Base-by-base conservation (phyloP, 2,329 filamentous ascomycete species). In the Sordariomycetes sp. region DNA sequence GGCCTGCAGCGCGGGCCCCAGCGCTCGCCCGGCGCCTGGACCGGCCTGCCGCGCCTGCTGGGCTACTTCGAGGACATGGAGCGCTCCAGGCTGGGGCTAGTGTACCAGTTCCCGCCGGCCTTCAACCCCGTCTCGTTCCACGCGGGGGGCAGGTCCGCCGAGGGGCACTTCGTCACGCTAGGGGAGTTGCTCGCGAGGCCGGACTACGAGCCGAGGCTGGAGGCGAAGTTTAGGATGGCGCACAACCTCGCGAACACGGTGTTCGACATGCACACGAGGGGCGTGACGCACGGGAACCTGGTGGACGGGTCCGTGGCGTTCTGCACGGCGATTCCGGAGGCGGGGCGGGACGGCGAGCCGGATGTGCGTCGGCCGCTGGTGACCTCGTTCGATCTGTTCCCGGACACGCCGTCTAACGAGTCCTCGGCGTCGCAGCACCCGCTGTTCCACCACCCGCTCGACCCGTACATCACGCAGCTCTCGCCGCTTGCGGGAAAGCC, bases 41-140 rank as follows among this genome's bases (percentile, higher is more conserved):
- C 79, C 67, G 76, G 88, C 62, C 65, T 86, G 11, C 81, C 84
- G 18, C 77, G 79, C 24, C 72, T 87, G 52, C 70, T 87, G 14
- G 84, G 82, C 2, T 92, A 90, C 65, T 90, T 90, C 64, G 88
- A 92, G 67, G 88, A 92, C 64, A 77, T 87, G 57, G 79, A 82
- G 20, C 76, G 82, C 57, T 85, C 88, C 0, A 79, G 89, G 11
- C 81, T 90, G 58, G 89, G 88, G 5, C 75, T 93, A 12, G 79
- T 93, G 12, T 93, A 90, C 65, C 85, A 88, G 55, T 81, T 92
- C 34, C 88, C 88, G 1, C 77, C 80, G 1, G 76, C 79, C 10
- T 87, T 89, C 70, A 79, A 81, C 61, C 74, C 82, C 11, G 75
- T 83, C 11, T 77, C 78, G 3, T 77, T 80, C 46, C 78, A 81